These are phyloP conservation scores for Nicotiana obtusifolia DNA, from an alignment of 257 asterid genomes.

Conservation along the genomic window DNA sequence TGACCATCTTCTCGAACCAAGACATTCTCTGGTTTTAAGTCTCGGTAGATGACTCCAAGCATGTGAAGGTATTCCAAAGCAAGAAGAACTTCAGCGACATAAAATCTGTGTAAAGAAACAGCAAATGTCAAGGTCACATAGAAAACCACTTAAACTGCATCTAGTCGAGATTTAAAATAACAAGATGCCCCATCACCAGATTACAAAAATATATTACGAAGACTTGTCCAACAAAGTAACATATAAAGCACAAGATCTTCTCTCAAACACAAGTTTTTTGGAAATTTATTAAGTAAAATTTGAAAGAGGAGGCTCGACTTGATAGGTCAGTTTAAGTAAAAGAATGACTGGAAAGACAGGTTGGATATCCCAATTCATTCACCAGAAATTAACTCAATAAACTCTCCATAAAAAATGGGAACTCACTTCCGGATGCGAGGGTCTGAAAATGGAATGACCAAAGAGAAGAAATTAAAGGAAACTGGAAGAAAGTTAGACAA, in stretches of 20 bases:
- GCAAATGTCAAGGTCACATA: neutral
- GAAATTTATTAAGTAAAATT: neutral
- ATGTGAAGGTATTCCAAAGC: conserved; percentile 89
- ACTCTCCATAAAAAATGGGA: neutral
- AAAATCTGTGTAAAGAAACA: conserved; percentile 46
- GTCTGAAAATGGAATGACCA: neutral
- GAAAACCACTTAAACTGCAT: neutral
- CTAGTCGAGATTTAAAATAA: neutral
- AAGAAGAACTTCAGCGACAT: conserved; percentile 79
- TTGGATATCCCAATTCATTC: neutral
- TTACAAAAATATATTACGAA: neutral
- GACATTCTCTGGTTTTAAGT: conserved; percentile 82
- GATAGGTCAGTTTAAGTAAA: neutral
- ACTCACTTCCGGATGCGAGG: neutral
- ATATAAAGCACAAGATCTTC: neutral
- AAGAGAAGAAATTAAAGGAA: neutral
- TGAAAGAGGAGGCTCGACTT: neutral
- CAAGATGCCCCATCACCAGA: conserved; percentile 1
- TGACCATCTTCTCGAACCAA: conserved; percentile 85
- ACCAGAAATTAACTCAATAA: neutral
- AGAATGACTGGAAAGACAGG: neutral
- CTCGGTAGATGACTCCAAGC: conserved; percentile 91
- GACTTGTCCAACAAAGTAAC: neutral
- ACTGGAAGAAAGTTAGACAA: neutral
- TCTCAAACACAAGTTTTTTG: neutral